phyloP scores from a whole-genome alignment of 2,329 filamentous ascomycete species.

The Ophiostoma sp. region DNA sequence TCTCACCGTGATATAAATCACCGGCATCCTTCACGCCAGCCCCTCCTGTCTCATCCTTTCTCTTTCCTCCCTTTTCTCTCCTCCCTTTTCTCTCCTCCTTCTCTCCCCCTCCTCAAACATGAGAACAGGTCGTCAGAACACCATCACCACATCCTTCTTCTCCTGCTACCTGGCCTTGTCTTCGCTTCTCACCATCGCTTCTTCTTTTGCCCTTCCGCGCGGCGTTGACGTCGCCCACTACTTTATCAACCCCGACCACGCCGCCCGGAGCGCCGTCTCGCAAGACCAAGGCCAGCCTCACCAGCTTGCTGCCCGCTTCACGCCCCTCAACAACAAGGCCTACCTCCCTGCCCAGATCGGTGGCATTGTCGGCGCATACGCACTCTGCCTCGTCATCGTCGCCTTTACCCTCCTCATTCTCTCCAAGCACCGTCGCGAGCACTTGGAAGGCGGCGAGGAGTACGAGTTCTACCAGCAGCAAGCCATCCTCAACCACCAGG shows the following conservation, averaged over 20 bases:
- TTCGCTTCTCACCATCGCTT: conserved; percentile 21
- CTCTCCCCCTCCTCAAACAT: conserved; percentile 35
- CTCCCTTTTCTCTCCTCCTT: neutral
- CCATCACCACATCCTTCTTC: conserved; percentile 27
- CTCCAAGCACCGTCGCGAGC: conserved; percentile 49
- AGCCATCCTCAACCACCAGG: conserved; percentile 27
- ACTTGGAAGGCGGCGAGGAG: conserved; percentile 48
- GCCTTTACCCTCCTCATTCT: conserved; percentile 60
- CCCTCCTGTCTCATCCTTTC: too few species aligned
- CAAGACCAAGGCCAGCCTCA: conserved; percentile 53
- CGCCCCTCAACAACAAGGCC: conserved; percentile 52
- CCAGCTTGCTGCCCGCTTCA: neutral
- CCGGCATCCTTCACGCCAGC: conserved; percentile 23
- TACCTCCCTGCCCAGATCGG: conserved; percentile 77
- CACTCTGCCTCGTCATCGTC: conserved; percentile 68
- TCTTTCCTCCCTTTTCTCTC: neutral
- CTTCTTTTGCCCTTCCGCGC: conserved; percentile 29
- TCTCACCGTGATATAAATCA: conserved; percentile 40
- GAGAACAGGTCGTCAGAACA: conserved; percentile 33
- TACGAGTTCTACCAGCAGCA: conserved; percentile 36
- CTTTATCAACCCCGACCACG: conserved; percentile 28
- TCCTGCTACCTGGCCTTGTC: conserved; percentile 8
- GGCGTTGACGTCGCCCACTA: conserved; percentile 27
- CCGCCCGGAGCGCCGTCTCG: conserved; percentile 48
- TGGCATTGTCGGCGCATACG: conserved; percentile 77